A percentile compares a stretch with the other conserved stretches of the same genome.
Evolutionary conservation across 768 basidiomycete species (phyloP).

Genomic region (Panellus pusillus): DNA sequence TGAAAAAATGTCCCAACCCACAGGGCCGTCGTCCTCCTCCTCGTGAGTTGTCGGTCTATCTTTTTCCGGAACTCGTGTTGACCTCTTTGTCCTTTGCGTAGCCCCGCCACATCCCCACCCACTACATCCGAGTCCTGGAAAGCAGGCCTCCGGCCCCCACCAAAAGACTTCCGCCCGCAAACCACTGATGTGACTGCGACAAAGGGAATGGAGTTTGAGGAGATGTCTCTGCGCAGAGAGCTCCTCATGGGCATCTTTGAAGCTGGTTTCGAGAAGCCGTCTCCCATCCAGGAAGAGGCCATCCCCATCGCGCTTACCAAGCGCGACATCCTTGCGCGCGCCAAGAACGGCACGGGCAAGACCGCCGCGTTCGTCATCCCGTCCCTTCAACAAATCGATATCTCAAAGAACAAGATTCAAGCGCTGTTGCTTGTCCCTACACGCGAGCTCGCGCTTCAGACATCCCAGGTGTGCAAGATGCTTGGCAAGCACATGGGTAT

Average conservation of each 20-base stretch:
- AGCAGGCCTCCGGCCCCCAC: conserved; percentile 74
- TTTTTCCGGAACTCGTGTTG: background rate
- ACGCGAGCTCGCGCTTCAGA: conserved; percentile 97
- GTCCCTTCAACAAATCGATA: conserved; percentile 88
- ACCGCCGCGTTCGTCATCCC: conserved; percentile 99
- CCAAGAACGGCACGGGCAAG: conserved; percentile 97
- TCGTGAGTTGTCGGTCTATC: conserved; percentile 6
- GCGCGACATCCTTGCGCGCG: conserved; percentile 92
- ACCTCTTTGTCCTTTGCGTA: background rate
- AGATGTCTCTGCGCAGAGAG: conserved; percentile 88
- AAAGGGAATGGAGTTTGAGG: conserved; percentile 94
- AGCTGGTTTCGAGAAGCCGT: conserved; percentile 95
- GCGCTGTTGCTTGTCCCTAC: conserved; percentile 96
- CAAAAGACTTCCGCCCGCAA: conserved; percentile 91
- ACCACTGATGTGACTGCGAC: conserved; percentile 96
- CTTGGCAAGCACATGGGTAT: conserved; percentile 94
- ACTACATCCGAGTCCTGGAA: conserved; percentile 57
- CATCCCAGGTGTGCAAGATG: conserved; percentile 97
- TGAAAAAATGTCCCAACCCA: conserved; percentile 14
- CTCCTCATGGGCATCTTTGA: conserved; percentile 99
- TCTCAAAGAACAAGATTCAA: conserved; percentile 85
- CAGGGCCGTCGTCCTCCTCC: conserved; percentile 10
- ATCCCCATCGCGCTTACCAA: conserved; percentile 93
- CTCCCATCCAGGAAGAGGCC: conserved; percentile 98
- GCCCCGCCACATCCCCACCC: conserved; percentile 17